Evolutionary conservation across 2,329 filamentous ascomycete species (phyloP).

Genomic region (Fusarium veterinarium): DNA sequence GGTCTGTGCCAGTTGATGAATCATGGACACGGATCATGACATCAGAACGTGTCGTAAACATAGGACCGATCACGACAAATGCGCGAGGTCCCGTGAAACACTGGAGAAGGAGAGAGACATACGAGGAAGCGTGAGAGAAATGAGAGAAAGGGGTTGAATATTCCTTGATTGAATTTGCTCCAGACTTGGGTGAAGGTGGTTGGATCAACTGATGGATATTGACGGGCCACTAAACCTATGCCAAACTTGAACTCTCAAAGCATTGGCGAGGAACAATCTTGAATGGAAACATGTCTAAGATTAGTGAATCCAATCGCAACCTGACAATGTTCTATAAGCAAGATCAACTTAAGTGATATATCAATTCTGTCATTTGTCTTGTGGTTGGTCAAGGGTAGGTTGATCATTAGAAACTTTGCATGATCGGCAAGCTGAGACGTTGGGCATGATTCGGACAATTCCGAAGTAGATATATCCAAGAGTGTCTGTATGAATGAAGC

Average conservation of each 20-base stretch:
- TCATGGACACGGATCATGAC: conserved; percentile 32
- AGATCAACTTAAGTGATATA: not conserved
- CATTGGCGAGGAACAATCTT: not conserved
- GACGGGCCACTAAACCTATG: not conserved
- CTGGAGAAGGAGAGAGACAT: not conserved
- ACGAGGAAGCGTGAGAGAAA: no score
- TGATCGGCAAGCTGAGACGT: conserved; percentile 6
- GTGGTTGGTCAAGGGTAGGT: conserved; percentile 14
- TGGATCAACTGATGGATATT: not conserved
- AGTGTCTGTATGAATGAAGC: not conserved
- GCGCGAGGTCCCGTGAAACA: conserved; percentile 20
- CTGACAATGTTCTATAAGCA: not conserved
- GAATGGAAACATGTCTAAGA: not conserved
- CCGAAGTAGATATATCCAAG: not conserved
- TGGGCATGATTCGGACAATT: conserved; percentile 10
- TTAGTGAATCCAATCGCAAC: not conserved
- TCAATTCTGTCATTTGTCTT: not conserved
- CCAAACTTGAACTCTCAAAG: not conserved
- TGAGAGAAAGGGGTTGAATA: not conserved
- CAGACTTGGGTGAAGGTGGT: not conserved
- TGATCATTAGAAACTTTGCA: not conserved
- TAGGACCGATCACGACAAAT: not conserved
- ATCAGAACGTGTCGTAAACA: conserved; percentile 8
- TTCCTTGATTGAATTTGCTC: not conserved
- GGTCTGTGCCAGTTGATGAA: conserved; percentile 22